phyloP scores from a whole-genome alignment of 805 yeast genomes.

The Metschnikowia proteae region DNA sequence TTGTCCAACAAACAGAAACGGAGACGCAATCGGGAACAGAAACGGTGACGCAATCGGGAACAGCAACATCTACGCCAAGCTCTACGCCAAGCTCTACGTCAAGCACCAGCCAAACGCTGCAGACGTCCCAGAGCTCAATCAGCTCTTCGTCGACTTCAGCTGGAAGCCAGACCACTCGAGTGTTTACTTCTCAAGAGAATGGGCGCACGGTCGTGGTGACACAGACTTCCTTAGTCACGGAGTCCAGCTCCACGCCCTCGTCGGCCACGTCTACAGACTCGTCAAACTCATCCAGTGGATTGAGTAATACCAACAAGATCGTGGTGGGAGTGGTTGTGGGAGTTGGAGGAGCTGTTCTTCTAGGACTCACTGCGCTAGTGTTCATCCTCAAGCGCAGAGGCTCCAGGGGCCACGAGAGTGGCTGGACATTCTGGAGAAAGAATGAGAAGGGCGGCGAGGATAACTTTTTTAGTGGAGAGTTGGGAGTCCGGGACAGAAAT shows the following conservation, averaged over 20 bases:
- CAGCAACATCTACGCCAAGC: neutral
- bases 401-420: slow-evolving; percentile 23
- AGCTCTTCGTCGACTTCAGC: slow-evolving; percentile 1
- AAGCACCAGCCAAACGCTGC: too few species aligned
- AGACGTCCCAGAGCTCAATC: neutral
- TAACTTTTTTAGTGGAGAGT: slow-evolving; percentile 43
- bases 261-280: slow-evolving; percentile 17
- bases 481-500: slow-evolving; percentile 46
- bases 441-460: slow-evolving; percentile 36
- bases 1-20: neutral
- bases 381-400: slow-evolving; percentile 35
- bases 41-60: neutral
- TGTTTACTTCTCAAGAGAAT: slow-evolving; percentile 28
- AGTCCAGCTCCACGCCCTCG: slow-evolving; percentile 24
- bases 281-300: slow-evolving; percentile 26
- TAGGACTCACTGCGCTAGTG: slow-evolving; percentile 33
- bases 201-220: slow-evolving; percentile 41
- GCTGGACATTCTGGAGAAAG: slow-evolving; percentile 50
- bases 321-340: slow-evolving; percentile 48
- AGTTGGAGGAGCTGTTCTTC: slow-evolving; percentile 40
- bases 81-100: neutral
- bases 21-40: neutral
- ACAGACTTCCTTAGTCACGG: slow-evolving; percentile 29
- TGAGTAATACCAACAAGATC: slow-evolving; percentile 39
- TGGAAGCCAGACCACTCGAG: slow-evolving; percentile 21